Evolutionary conservation across 2,329 filamentous ascomycete genomes (phyloP).

Genomic region (Chaetomiaceae sp.): DNA sequence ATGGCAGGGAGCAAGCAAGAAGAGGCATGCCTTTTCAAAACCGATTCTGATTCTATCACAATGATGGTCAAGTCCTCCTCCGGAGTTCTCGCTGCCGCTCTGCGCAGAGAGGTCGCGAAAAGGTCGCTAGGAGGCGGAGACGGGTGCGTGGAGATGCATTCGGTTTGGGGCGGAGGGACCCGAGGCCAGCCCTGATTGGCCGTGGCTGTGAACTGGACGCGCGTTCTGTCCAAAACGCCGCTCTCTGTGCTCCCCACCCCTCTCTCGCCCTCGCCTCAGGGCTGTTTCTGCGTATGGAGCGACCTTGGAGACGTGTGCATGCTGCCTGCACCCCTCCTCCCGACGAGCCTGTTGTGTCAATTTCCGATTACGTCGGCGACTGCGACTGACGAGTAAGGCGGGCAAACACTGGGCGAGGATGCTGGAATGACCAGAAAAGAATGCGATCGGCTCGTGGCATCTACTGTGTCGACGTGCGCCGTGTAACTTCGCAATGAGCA

Average conservation of each 20-base stretch:
- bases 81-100: neutral
- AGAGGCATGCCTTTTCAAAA: too few species aligned
- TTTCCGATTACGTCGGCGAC: slow-evolving; percentile 13
- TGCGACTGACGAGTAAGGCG: slow-evolving; percentile 1
- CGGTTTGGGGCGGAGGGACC: slow-evolving; percentile 25
- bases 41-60: neutral
- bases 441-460: neutral
- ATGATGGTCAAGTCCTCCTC: neutral
- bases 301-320: slow-evolving; percentile 1
- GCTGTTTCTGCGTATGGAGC: neutral
- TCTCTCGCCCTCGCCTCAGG: neutral
- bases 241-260: slow-evolving; percentile 17
- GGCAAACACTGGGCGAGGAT: slow-evolving; percentile 4
- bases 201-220: slow-evolving; percentile 21
- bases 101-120: neutral
- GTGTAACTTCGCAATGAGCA: too few species aligned
- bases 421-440: neutral
- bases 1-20: too few species aligned
- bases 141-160: slow-evolving; percentile 20
- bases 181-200: slow-evolving; percentile 20
- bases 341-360: neutral
- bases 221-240: slow-evolving; percentile 23
- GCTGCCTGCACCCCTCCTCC: slow-evolving; percentile 19
- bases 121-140: slow-evolving; percentile 14
- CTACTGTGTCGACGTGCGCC: too few species aligned